phyloP scores from a whole-genome alignment of 169 alveolate species.

The Besnoitia besnoiti region DNA sequence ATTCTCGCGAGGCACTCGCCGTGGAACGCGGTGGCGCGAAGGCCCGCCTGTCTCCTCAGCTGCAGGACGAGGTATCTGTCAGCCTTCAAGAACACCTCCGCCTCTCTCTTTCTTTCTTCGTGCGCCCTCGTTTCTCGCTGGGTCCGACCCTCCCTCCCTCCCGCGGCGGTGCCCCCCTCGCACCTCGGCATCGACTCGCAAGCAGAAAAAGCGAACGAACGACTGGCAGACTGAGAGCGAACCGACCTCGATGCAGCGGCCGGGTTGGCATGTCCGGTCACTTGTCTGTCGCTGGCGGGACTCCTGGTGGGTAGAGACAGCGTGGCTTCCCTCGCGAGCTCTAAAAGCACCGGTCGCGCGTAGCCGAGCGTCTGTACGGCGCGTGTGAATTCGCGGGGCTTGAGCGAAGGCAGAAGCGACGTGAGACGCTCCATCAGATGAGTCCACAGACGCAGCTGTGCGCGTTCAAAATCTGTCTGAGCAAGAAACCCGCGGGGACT shows the following conservation, averaged over 20 bases:
- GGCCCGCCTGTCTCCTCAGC: constrained; percentile 28
- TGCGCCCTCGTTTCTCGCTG: neutral
- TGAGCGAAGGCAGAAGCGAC: neutral
- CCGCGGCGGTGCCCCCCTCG: neutral
- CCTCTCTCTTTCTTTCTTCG: neutral
- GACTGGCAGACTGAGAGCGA: neutral
- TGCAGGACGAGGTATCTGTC: neutral
- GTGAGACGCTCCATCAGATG: neutral
- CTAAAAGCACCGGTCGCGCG: neutral
- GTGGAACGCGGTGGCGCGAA: neutral
- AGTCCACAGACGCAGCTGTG: neutral
- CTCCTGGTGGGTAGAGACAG: neutral
- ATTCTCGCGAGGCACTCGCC: constrained; percentile 32
- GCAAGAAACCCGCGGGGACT: too few relatives aligned
- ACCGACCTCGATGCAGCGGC: too few relatives aligned
- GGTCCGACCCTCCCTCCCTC: neutral
- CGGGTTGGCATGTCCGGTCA: neutral
- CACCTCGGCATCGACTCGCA: neutral
- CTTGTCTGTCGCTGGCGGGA: neutral
- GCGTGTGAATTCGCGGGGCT: neutral
- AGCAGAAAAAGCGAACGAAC: neutral
- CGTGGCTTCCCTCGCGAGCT: neutral
- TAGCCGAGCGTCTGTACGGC: constrained; percentile 45
- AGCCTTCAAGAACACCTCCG: neutral
- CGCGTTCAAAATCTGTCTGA: neutral